Evolutionary conservation across 768 basidiomycete genomes (phyloP).

Genomic region (Leccinum sublutescens): DNA sequence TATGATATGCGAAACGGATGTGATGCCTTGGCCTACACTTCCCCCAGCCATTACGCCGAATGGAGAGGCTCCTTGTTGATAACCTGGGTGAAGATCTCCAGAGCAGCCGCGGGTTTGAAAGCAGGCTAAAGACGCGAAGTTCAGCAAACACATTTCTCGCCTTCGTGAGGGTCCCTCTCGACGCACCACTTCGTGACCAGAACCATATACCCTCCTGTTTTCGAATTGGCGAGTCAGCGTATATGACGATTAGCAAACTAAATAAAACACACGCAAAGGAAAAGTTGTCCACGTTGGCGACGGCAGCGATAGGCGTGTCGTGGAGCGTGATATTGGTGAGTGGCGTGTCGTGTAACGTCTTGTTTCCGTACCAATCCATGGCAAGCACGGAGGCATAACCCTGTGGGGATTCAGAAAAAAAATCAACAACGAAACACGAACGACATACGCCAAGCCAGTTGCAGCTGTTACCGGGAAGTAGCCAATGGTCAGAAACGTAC

Average conservation of each 20-base stretch:
- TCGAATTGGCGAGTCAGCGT: not conserved
- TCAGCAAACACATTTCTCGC: not conserved
- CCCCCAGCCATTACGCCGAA: no score
- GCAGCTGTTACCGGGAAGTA: conserved; percentile 3
- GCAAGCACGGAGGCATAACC: conserved; percentile 37
- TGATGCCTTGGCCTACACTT: no score
- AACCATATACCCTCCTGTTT: conserved; percentile 49
- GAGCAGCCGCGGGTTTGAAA: not conserved
- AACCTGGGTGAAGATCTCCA: not conserved
- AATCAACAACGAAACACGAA: not conserved
- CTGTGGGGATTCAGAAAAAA: conserved; percentile 18
- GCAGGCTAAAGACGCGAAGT: not conserved
- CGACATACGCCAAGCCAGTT: conserved; percentile 36
- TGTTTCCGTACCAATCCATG: conserved; percentile 48
- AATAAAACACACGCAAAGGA: conserved; percentile 55
- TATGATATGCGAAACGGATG: no score
- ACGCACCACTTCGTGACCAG: conserved; percentile 66
- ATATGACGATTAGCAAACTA: no score
- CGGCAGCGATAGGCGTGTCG: conserved; percentile 51
- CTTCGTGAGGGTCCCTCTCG: not conserved
- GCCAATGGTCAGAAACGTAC: conserved; percentile 3
- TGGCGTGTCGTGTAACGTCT: conserved; percentile 38
- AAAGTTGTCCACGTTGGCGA: conserved; percentile 66
- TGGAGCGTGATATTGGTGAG: conserved; percentile 56
- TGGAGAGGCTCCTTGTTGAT: not conserved